phyloP scores from a whole-genome alignment of 2,329 filamentous ascomycete species.

The Setomelanomma holmii region DNA sequence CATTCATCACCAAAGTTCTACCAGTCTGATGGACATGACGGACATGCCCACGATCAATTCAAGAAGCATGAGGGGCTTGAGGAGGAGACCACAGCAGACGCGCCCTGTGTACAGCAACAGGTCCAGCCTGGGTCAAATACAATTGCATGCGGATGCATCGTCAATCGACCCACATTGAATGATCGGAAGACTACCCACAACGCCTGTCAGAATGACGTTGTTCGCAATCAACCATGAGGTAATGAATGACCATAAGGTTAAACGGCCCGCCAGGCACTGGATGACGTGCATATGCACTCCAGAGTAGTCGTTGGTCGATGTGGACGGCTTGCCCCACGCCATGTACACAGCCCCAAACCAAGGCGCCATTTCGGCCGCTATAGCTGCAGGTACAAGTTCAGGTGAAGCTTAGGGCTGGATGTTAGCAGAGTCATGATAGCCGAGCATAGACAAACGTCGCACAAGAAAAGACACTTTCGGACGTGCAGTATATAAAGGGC shows the following conservation, averaged over 20 bases:
- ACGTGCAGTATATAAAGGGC: too few relatives aligned
- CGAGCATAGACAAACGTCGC: too few relatives aligned
- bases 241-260: neutral
- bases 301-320: neutral
- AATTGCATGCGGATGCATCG: too few relatives aligned
- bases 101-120: neutral
- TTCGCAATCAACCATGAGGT: too few relatives aligned
- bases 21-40: conserved; percentile 33
- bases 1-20: conserved; percentile 68
- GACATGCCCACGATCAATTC: neutral
- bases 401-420: neutral
- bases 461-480: too few relatives aligned
- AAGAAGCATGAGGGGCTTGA: neutral
- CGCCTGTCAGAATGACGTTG: too few relatives aligned
- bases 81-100: neutral
- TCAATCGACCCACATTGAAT: too few relatives aligned
- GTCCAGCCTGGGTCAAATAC: too few relatives aligned
- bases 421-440: too few relatives aligned
- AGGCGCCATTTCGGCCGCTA: neutral
- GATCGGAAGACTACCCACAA: neutral
- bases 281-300: neutral
- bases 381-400: neutral
- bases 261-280: neutral
- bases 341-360: neutral
- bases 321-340: neutral